Percentiles rank a stretch among this genome's conserved stretches.
These are phyloP conservation scores for Paecilomyces formosus DNA, from an alignment of 2,329 filamentous ascomycete genomes.

Conservation along the genomic window DNA sequence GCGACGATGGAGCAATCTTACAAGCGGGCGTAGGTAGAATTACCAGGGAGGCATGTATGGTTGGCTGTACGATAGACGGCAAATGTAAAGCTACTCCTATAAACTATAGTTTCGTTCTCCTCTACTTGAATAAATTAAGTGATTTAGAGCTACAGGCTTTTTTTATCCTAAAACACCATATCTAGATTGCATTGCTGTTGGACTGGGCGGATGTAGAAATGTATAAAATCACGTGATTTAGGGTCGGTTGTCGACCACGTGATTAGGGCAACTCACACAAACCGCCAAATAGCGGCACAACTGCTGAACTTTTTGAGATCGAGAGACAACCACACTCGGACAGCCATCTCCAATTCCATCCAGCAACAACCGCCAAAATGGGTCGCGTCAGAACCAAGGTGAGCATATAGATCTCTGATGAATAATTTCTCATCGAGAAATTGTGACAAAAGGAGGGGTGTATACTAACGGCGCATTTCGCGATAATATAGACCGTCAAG, in stretches of 20 bases:
- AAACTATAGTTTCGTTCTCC: conserved; percentile 8
- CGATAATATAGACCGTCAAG: conserved; percentile 56
- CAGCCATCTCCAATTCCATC: conserved; percentile 4
- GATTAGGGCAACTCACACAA: conserved; percentile 3
- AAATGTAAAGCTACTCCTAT: conserved; percentile 20
- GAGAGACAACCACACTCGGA: not conserved
- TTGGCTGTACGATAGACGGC: conserved; percentile 28
- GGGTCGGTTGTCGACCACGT: conserved; percentile 5
- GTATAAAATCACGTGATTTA: conserved; percentile 7
- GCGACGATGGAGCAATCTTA: not conserved
- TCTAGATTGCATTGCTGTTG: not conserved
- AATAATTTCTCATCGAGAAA: not conserved
- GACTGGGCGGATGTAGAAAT: not conserved
- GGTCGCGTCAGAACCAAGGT: conserved; percentile 44
- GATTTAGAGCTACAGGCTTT: conserved; percentile 2
- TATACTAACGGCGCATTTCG: conserved; percentile 3
- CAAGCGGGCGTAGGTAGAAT: not conserved
- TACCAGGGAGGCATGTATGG: conserved; percentile 6
- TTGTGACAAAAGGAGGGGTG: not conserved
- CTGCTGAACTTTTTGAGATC: not conserved
- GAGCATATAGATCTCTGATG: conserved; percentile 4
- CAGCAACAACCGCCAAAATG: conserved; percentile 37
- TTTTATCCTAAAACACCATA: not conserved
- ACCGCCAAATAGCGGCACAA: conserved; percentile 3
- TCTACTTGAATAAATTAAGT: conserved; percentile 19